These are phyloP conservation scores for Myrica gale DNA, from an alignment of 306 rosid genomes.

Conservation along the genomic window DNA sequence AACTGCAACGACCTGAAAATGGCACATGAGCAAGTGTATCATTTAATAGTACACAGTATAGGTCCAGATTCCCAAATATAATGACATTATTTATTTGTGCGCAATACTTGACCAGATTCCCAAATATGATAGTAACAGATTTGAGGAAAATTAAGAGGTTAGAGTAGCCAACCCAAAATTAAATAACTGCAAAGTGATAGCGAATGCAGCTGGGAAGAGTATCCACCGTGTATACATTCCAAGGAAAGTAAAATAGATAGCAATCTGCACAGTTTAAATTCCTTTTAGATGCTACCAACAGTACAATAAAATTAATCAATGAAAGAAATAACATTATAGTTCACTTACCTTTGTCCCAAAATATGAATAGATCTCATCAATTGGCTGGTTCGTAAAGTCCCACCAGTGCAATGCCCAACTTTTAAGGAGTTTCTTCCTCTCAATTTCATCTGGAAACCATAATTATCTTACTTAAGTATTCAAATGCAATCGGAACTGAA, in stretches of 20 bases:
- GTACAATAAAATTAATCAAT: conserved; percentile 8
- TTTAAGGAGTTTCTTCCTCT: conserved; percentile 73
- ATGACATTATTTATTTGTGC: conserved; percentile 1
- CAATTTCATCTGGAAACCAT: conserved; percentile 67
- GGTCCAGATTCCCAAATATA: conserved; percentile 26
- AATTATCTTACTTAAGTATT: conserved; percentile 32
- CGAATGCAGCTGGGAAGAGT: conserved; percentile 79
- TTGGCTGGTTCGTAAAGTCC: conserved; percentile 79
- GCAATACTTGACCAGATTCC: conserved; percentile 25
- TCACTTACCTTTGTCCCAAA: conserved; percentile 78
- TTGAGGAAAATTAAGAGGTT: conserved; percentile 11
- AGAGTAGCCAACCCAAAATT: conserved; percentile 68
- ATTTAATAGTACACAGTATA: conserved; percentile 17
- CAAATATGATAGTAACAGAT: conserved; percentile 12
- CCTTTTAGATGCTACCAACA: conserved; percentile 26
- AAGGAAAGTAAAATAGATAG: conserved; percentile 90
- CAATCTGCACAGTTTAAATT: conserved; percentile 58
- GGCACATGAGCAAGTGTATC: conserved; percentile 4
- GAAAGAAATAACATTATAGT: conserved; percentile 17
- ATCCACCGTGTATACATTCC: conserved; percentile 96
- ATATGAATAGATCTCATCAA: conserved; percentile 81
- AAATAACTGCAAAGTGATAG: conserved; percentile 60
- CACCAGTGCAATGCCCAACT: conserved; percentile 94
- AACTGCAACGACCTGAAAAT: conserved; percentile 66
- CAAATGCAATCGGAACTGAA: conserved; percentile 15